Evolutionary conservation across 2,329 filamentous ascomycete species (phyloP).

Genomic region (Colletotrichum sp.): DNA sequence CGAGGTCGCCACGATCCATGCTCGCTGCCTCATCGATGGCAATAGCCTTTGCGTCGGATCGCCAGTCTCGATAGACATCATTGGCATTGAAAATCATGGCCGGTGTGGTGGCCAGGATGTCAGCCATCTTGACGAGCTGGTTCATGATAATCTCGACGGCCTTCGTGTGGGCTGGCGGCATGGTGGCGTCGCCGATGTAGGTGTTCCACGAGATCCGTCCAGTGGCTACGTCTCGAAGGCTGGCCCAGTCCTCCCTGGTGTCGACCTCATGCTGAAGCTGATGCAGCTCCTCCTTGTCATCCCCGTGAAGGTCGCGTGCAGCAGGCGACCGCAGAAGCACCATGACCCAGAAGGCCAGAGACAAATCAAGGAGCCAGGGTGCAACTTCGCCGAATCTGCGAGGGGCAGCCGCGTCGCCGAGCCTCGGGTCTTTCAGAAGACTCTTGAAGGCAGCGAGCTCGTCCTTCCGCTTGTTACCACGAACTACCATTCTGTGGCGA

Average conservation of each 20-base stretch:
- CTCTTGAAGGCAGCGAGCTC: conserved; percentile 2
- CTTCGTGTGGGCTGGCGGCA: background rate
- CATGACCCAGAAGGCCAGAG: background rate
- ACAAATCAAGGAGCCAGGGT: conserved; percentile 3
- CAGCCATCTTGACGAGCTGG: conserved; percentile 18
- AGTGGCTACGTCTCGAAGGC: background rate
- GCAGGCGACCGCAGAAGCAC: background rate
- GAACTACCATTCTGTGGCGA: conserved; percentile 1
- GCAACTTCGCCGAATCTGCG: background rate
- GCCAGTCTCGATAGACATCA: background rate
- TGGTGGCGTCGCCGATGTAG: background rate
- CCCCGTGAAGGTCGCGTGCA: background rate
- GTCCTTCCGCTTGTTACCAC: background rate
- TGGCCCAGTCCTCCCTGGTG: background rate
- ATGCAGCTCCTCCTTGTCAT: conserved; percentile 20
- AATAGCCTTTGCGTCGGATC: conserved; percentile 11
- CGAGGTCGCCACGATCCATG: conserved; percentile 23
- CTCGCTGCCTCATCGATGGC: conserved; percentile 26
- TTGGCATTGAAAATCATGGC: background rate
- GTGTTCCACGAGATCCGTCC: background rate
- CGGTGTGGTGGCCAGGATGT: conserved; percentile 20
- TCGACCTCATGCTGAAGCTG: background rate
- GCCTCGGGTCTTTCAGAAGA: background rate
- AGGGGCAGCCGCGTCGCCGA: background rate
- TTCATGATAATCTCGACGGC: background rate